These are phyloP conservation scores for Magnolia officinalis DNA, from an alignment of 164 flowering plant species.

Conservation along the genomic window DNA sequence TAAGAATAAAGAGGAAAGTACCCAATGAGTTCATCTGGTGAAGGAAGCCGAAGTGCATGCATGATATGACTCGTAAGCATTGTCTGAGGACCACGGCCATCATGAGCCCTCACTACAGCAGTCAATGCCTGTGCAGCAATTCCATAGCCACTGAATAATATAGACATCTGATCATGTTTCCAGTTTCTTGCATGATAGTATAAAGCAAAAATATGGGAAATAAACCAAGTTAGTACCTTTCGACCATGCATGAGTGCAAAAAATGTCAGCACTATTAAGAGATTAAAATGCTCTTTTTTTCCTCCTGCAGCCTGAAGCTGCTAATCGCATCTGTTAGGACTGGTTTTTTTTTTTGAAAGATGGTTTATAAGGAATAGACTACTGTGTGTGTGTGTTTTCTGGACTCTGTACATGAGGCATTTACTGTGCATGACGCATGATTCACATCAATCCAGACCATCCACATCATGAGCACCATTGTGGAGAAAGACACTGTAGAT, in stretches of 20 bases:
- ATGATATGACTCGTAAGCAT: constrained; percentile 61
- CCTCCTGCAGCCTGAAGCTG: too few relatives aligned
- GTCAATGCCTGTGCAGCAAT: constrained; percentile 91
- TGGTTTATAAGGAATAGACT: too few relatives aligned
- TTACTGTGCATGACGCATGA: too few relatives aligned
- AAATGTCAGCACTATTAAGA: neutral
- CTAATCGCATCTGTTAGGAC: too few relatives aligned
- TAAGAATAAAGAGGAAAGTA: constrained; percentile 19
- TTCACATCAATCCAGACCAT: too few relatives aligned
- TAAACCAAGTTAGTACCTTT: neutral
- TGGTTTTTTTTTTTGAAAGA: too few relatives aligned
- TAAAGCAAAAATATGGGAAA: neutral
- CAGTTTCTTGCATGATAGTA: neutral
- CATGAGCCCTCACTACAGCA: constrained; percentile 80
- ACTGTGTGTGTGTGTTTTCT: too few relatives aligned
- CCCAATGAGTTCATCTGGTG: constrained; percentile 96
- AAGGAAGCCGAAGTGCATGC: constrained; percentile 57
- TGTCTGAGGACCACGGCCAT: constrained; percentile 90
- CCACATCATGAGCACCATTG: too few relatives aligned
- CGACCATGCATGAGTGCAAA: neutral
- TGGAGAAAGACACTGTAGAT: too few relatives aligned
- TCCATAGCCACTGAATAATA: constrained; percentile 82
- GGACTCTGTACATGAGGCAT: too few relatives aligned
- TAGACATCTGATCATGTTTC: constrained; percentile 4
- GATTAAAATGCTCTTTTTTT: neutral